Evolutionary conservation across 164 flowering plant genomes (phyloP), one percentile per base, ranked within the genome.

Genomic region (Taxillus chinensis): DNA sequence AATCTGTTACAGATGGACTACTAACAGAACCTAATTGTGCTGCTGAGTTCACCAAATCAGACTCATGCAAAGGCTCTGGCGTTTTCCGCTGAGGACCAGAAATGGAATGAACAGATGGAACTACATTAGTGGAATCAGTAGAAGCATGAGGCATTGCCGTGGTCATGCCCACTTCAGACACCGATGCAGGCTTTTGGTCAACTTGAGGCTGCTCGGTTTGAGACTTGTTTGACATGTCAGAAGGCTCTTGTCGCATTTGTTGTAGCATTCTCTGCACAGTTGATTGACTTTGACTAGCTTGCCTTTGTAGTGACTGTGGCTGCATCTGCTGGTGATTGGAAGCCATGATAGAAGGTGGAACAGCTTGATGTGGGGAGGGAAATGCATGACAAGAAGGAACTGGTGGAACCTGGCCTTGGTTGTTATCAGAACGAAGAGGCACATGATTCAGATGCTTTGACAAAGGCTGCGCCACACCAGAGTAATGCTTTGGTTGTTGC

Each of bases 401-500:
- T 16, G 75, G 42, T 10, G 77, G 71, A 66, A 57, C 71, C 68
- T 76, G 86, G 54, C 86, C 81, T 67, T 78, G 84, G 69, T 71
- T 66, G 67, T 62, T 73, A 65, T 83, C 92, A 48, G 82, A 63
- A 71, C 72, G 82, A 62, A 78, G 55, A 52, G 81, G 67, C 68
- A 77, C 61, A 59, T 74, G 81, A 38, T 75, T 73, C 8, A 66
- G 61, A 63, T 78, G 89, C 78, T 79, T 80, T n/a, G 79, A 59
- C 12, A 72, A 60, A 57, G 83, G 55, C 4, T 74, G 64, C 7
- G 75, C 58, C 62, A 81, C 57, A 27, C 70, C 75, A 70, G 86
- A 56, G 70, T 61, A 72, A 52, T 70, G 68, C 71, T 84, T 87
- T 58, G 80, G 87, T 55, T 75, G 89, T 37, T 74, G 73, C 68